Evolutionary conservation across 164 flowering plant genomes (phyloP), one percentile per base, ranked within the genome.

Genomic region (Echeveria elegans): DNA sequence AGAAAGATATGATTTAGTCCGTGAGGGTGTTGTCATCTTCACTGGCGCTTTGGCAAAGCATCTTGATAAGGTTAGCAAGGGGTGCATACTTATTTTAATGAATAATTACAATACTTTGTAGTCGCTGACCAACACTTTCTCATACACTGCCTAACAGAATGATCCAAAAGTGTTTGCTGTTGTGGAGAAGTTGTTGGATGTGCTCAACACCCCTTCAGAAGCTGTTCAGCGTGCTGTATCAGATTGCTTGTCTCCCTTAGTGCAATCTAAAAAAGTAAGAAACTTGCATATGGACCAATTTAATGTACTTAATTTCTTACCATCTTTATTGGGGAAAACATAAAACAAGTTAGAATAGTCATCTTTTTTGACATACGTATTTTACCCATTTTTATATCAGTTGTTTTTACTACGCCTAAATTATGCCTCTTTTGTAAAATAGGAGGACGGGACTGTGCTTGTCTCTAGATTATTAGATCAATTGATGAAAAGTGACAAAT

Each of bases 191-290:
- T 77, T 95, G 77, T 77, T 95, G 80, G 98, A 92, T 71, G 99
- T 95, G 64, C 67, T 95, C 68, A 92, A 90, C 73, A 95, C 99
- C 67, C 99, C 99, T 34, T 95, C 99, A 38, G 99, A 95, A 83
- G 89, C 99, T 65, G 99, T 95, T 69, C 99, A 95, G 65, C 84
- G 96, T 56, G 99, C 99, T 19, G 99, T 95, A 24, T 86, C 99
- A 16, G 65, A 78, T 43, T 95, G 99, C 78, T 79, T 95, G 53
- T 86, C 98, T 74, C 99, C 99, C 45, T 70, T 95, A 43, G 86
- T 92, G 97, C 86, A 71, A 71, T 84, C 99, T 65, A 90, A 90
- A 68, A 82, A 85, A 73, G 99, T 92, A 82, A 69, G 86, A 75
- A 24, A 23, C 36, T 18, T 10, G 2, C 1, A 59, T 11, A 29